A percentile compares a stretch with the other conserved stretches of the same genome.
Evolutionary conservation across 2,329 filamentous ascomycete genomes (phyloP).

Genomic region (Colletotrichum nymphaeae): DNA sequence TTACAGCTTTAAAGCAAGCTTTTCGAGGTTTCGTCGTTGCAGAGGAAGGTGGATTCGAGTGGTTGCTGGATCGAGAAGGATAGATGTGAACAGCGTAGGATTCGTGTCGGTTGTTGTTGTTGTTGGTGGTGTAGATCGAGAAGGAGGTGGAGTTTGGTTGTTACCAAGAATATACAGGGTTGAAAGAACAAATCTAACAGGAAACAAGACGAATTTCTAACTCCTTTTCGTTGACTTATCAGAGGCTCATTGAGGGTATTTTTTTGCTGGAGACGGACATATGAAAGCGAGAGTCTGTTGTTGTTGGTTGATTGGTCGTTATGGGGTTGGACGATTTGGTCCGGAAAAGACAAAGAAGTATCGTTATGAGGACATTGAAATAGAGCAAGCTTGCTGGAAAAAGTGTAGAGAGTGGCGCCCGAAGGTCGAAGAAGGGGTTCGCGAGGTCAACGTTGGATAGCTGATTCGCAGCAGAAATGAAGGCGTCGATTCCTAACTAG

Average conservation of each 20-base stretch:
- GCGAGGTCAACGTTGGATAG: constrained; percentile 31
- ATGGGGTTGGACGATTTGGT: constrained; percentile 27
- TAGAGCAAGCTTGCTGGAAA: constrained; percentile 36
- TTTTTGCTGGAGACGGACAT: constrained; percentile 33
- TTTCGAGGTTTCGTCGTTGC: constrained; percentile 3
- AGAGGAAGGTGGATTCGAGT: constrained; percentile 1
- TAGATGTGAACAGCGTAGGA: not conserved
- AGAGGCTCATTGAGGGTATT: constrained; percentile 53
- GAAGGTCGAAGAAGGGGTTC: constrained; percentile 10
- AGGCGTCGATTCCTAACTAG: constrained; percentile 44
- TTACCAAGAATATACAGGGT: constrained; percentile 33
- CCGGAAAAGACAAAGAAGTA: constrained; percentile 45
- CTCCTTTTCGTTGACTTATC: constrained; percentile 46
- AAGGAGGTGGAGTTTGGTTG: not conserved
- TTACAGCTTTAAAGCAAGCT: constrained; percentile 22
- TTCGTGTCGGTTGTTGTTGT: not conserved
- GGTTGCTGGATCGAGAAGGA: not conserved
- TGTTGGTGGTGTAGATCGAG: not conserved
- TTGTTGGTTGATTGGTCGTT: constrained; percentile 33
- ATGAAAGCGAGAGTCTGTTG: constrained; percentile 36
- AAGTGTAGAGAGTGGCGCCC: constrained; percentile 21
- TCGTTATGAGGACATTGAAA: constrained; percentile 59
- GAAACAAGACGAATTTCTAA: constrained; percentile 39
- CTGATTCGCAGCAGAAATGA: constrained; percentile 30
- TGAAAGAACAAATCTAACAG: constrained; percentile 30